Evolutionary conservation across 2,329 filamentous ascomycete genomes (phyloP).

Genomic region (Chaetomium globosum): DNA sequence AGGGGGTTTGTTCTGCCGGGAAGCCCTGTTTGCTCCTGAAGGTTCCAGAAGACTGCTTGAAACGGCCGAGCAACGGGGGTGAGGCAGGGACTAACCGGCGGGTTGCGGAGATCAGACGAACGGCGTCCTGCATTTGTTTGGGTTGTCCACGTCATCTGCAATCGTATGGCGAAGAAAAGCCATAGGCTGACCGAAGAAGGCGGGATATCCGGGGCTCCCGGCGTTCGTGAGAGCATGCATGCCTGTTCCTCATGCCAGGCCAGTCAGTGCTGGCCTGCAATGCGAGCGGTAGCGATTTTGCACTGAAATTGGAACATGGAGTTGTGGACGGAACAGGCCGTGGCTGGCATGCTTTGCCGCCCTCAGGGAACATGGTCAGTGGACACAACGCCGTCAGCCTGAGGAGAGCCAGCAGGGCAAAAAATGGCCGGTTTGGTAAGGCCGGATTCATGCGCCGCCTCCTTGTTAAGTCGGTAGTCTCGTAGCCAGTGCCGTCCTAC

Average conservation of each 20-base stretch:
- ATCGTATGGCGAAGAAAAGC: neutral
- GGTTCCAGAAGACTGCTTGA: conserved; percentile 38
- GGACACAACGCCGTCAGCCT: conserved; percentile 18
- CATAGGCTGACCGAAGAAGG: neutral
- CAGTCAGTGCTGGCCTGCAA: neutral
- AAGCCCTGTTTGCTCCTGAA: conserved; percentile 21
- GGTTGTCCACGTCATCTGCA: conserved; percentile 14
- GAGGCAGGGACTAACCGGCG: conserved; percentile 23
- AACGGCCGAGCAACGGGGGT: conserved; percentile 34
- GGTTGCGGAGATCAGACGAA: conserved; percentile 25
- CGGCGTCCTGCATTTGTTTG: neutral
- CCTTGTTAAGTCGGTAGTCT: neutral
- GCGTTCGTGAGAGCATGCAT: neutral
- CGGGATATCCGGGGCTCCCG: conserved; percentile 5
- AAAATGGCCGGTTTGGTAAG: conserved; percentile 3
- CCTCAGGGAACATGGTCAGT: conserved; percentile 15
- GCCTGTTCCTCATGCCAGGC: neutral
- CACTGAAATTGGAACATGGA: conserved; percentile 9
- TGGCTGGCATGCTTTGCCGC: conserved; percentile 30
- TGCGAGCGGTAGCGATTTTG: conserved; percentile 10
- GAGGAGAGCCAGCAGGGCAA: conserved; percentile 3
- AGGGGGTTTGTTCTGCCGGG: conserved; percentile 1
- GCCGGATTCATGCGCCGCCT: conserved; percentile 26
- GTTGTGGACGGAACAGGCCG: conserved; percentile 4
- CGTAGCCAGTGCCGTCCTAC: neutral